Evolutionary conservation across 257 asterid species (phyloP), one percentile per base, ranked within the genome.

Genomic region (Solanum lycopersicoides): DNA sequence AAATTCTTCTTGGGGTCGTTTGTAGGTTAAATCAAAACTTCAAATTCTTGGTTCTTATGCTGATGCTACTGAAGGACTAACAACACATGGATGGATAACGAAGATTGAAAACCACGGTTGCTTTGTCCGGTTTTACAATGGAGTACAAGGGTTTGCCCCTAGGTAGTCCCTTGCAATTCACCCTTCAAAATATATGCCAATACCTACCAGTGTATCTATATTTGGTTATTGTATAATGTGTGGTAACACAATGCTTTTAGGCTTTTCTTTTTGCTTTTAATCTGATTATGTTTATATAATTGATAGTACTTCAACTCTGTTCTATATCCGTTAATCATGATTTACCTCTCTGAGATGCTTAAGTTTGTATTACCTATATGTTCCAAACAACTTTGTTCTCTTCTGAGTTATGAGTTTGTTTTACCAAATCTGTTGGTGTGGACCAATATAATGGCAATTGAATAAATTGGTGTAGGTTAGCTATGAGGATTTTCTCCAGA

Each of bases 81-180:
- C 93, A 87, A 93, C 98, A 83, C 99, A 97, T 89, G 99, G 99
- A 89, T 97, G 99, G 99, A 97, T 97, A 86, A 94, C 98, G 50
- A 97, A 95, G 91, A 95, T 95, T 76, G 99, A 97, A 89, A 92
- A 91, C 53, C 98, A 95, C 90, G 99, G 99, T 89, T 97, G 99
- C 91, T 97, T 97, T 91, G 99, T 97, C 90, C 97, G 97, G 87
- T 97, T 97, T 86, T 97, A 95, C 93, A 97, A 97, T 86, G 99
- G 99, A 69, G 98, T 96, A 74, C 98, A 94, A 90, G 99, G 99
- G 90, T 94, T 96, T 92, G 97, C 95, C 44, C 94, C 99, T 45
- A 94, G 99, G 99, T 96, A 68, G 93, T 83, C 68, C 82, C 83
- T 82, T 32, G 71, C 34, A 68, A 35, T 66, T 80, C 21, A 18